Conservation (phyloP, 2,329 filamentous ascomycete species). For the Colletotrichum endophyticum region DNA sequence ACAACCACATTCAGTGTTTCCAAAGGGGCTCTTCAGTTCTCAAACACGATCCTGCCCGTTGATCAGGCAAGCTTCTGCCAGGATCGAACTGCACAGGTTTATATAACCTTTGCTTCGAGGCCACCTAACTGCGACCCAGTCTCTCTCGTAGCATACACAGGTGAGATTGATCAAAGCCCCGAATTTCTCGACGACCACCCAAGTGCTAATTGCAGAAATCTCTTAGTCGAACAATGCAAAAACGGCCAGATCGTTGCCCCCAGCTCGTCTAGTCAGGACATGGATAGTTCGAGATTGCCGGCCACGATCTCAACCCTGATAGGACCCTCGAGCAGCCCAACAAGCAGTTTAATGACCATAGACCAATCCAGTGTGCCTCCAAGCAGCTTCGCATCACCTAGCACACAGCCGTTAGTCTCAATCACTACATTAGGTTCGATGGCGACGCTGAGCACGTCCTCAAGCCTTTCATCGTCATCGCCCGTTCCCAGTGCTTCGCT, state of each 20-base stretch:
- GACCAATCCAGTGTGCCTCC: background rate
- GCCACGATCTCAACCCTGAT: background rate
- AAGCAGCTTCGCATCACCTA: background rate
- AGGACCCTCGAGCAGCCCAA: background rate
- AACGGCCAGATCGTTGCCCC: background rate
- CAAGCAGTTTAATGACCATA: rapidly evolving
- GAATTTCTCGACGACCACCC: rapidly evolving
- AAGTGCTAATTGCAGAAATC: background rate
- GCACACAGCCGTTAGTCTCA: background rate
- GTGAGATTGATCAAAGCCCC: background rate
- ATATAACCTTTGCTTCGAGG: background rate
- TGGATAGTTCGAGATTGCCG: background rate
- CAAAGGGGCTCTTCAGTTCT: background rate
- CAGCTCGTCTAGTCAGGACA: background rate
- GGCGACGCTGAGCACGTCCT: background rate
- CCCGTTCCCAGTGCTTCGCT: background rate
- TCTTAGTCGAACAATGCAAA: background rate
- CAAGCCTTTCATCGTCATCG: background rate
- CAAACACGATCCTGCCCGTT: background rate
- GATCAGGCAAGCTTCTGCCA: background rate
- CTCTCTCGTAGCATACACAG: background rate
- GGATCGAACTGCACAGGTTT: background rate
- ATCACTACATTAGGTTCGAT: background rate
- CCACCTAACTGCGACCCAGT: background rate
- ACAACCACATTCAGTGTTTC: background rate